phyloP scores from a whole-genome alignment of 306 rosid genomes.

The Pterocarpus macrocarpus region DNA sequence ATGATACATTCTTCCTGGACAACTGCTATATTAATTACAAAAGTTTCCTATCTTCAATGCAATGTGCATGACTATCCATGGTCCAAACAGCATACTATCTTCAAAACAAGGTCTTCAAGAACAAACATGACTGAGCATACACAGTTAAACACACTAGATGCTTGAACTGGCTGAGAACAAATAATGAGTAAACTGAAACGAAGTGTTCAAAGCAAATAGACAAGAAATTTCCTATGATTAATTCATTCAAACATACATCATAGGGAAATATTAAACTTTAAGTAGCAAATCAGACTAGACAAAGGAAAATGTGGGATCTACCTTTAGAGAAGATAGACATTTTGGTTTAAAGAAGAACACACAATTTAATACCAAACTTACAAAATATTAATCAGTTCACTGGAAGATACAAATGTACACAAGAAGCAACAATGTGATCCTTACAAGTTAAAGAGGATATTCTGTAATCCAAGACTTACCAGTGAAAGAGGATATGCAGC shows the following conservation, averaged over 20 bases:
- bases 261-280: slow-evolving; percentile 28
- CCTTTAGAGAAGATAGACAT: background rate
- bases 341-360: slow-evolving; percentile 20
- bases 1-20: no score
- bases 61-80: no score
- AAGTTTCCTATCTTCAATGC: background rate
- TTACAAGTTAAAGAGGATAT: slow-evolving; percentile 22
- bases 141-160: slow-evolving; percentile 7
- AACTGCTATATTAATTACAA: slow-evolving; percentile 18
- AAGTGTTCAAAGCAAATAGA: slow-evolving; percentile 27
- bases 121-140: no score
- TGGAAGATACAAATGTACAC: background rate
- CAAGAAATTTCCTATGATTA: background rate
- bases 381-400: slow-evolving; percentile 30
- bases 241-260: slow-evolving; percentile 32
- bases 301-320: slow-evolving; percentile 6
- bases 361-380: slow-evolving; percentile 9
- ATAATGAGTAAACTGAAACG: slow-evolving; percentile 16
- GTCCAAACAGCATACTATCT: no score
- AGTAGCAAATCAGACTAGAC: slow-evolving; percentile 20
- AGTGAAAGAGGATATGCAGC: slow-evolving; percentile 92
- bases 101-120: no score
- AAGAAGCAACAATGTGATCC: background rate
- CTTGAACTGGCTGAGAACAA: slow-evolving; percentile 26
- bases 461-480: slow-evolving; percentile 56